Conservation (phyloP, 768 basidiomycete species). For the Trametes cingulata region DNA sequence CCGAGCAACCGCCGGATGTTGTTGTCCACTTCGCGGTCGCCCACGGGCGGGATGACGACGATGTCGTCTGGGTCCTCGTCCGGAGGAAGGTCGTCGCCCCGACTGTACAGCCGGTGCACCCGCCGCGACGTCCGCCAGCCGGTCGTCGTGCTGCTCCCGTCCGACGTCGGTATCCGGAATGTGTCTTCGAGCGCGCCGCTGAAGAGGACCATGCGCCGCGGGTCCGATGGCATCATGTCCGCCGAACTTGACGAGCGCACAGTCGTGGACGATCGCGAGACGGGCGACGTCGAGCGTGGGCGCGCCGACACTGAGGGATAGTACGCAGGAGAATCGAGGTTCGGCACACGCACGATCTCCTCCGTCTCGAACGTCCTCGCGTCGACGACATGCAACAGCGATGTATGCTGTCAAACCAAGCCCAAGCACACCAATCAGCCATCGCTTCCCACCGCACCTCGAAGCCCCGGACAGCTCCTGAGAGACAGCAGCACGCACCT, state of each 20-base stretch:
- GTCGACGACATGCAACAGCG: slow-evolving; percentile 80
- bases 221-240: slow-evolving; percentile 11
- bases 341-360: slow-evolving; percentile 63
- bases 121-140: slow-evolving; percentile 11
- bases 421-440: not conserved
- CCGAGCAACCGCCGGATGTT: slow-evolving; percentile 58
- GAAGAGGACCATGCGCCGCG: slow-evolving; percentile 29
- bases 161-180: slow-evolving; percentile 43
- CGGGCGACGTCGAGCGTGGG: slow-evolving; percentile 23
- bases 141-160: slow-evolving; percentile 16
- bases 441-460: no score
- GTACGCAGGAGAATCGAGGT: slow-evolving; percentile 29
- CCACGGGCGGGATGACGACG: slow-evolving; percentile 56
- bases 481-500: slow-evolving; percentile 55
- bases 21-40: slow-evolving; percentile 55
- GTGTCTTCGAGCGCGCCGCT: slow-evolving; percentile 53
- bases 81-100: slow-evolving; percentile 25
- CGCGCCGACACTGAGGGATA: slow-evolving; percentile 19
- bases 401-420: slow-evolving; percentile 62
- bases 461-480: no score
- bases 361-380: slow-evolving; percentile 83
- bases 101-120: slow-evolving; percentile 25
- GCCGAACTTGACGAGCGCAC: slow-evolving; percentile 7
- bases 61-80: slow-evolving; percentile 49
- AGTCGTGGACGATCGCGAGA: slow-evolving; percentile 10